Conservation (phyloP, 1,284 basidiomycete species). For the Boletus sp. region DNA sequence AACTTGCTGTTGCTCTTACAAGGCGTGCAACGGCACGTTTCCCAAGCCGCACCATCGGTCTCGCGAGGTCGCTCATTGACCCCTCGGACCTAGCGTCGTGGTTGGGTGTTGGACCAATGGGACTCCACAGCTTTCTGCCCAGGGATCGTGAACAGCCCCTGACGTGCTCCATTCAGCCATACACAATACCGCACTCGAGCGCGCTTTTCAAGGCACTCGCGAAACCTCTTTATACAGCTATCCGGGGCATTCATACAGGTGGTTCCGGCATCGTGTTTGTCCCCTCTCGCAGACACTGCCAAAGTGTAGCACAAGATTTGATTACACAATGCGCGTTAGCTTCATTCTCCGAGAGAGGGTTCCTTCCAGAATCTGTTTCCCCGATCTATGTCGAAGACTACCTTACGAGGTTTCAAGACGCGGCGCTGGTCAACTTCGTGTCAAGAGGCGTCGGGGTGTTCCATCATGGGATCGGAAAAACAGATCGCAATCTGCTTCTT, state of each 20-base stretch:
- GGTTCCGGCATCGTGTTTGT: conserved; percentile 83
- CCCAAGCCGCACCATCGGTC: conserved; percentile 73
- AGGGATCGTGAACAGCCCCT: conserved; percentile 82
- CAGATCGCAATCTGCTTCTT: conserved; percentile 77
- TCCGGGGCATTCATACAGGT: conserved; percentile 41
- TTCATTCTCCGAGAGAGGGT: conserved; percentile 67
- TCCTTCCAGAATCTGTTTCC: conserved; percentile 55
- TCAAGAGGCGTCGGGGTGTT: conserved; percentile 90
- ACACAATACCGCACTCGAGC: conserved; percentile 84
- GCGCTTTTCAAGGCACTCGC: conserved; percentile 90
- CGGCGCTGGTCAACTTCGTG: conserved; percentile 67
- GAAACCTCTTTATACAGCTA: conserved; percentile 80
- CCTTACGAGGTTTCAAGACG: conserved; percentile 61
- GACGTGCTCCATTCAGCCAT: conserved; percentile 66
- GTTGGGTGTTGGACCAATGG: conserved; percentile 69
- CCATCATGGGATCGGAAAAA: conserved; percentile 66
- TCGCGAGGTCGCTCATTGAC: conserved; percentile 79
- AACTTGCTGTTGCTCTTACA: conserved; percentile 73
- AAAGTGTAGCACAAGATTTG: conserved; percentile 76
- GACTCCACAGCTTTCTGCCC: conserved; percentile 78
- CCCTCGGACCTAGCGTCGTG: conserved; percentile 78
- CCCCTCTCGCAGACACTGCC: conserved; percentile 80
- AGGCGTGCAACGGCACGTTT: conserved; percentile 56
- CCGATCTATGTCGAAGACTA: conserved; percentile 61
- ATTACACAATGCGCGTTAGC: conserved; percentile 85